These are phyloP conservation scores for Leccinum rimulosum DNA, from an alignment of 768 basidiomycete species.

Conservation along the genomic window DNA sequence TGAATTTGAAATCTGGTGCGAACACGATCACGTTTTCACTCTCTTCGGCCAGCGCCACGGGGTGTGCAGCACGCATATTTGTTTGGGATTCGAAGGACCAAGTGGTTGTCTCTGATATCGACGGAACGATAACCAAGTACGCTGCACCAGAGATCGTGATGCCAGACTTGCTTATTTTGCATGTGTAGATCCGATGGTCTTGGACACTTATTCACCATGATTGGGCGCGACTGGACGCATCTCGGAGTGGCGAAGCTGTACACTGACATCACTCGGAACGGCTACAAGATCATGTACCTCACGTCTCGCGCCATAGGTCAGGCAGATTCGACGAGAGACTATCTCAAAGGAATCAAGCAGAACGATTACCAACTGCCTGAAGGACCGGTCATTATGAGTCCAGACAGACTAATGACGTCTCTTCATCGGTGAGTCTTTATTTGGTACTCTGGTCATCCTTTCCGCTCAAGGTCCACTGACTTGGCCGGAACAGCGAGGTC, in stretches of 20 bases:
- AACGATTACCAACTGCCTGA: slow-evolving; percentile 96
- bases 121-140: slow-evolving; percentile 98
- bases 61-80: slow-evolving; percentile 91
- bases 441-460: neutral
- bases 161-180: neutral
- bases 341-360: slow-evolving; percentile 92
- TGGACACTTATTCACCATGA: slow-evolving; percentile 96
- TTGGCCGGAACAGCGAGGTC: slow-evolving; percentile 65
- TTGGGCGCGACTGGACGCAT: slow-evolving; percentile 98
- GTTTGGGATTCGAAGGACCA: slow-evolving; percentile 92
- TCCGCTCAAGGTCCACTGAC: neutral
- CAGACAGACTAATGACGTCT: slow-evolving; percentile 91
- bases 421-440: slow-evolving; percentile 72
- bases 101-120: slow-evolving; percentile 95
- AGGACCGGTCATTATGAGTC: slow-evolving; percentile 98
- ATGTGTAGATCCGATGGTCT: slow-evolving; percentile 81
- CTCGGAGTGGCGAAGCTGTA: slow-evolving; percentile 95
- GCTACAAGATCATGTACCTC: slow-evolving; percentile 97
- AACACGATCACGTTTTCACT: slow-evolving; percentile 94
- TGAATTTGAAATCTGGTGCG: slow-evolving; percentile 80
- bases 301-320: slow-evolving; percentile 97
- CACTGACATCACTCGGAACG: slow-evolving; percentile 92
- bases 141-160: slow-evolving; percentile 14
- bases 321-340: slow-evolving; percentile 94
- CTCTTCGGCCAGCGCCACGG: slow-evolving; percentile 74